Evolutionary conservation across 441 rosid genomes (phyloP), one percentile per base, ranked within the genome.

Genomic region (Adansonia grandidieri): DNA sequence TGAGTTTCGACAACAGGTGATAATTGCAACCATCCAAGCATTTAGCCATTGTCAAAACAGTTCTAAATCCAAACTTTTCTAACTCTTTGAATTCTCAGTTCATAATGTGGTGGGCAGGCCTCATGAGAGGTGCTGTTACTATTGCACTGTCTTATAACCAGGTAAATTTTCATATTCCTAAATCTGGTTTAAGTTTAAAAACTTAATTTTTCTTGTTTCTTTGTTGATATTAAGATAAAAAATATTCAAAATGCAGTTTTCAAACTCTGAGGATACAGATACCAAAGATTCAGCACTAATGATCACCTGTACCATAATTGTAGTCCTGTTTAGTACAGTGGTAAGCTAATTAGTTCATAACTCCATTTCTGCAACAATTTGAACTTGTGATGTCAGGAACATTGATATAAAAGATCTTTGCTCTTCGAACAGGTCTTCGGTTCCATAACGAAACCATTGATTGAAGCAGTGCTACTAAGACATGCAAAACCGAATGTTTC

Each of bases 41-140:
- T 54, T 74, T 53, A 58, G 24, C 73, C 64, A 22, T 67, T 66
- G 40, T 76, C 50, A 42, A 19, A 4, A 65, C 32, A 47, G 14
- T 44, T 76, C 54, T 71, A 2, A 37, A 6, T 37, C 15, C 62
- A 8, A 40, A 28, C 42, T 42, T 66, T 70, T 64, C 88, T 83
- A 73, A 84, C 85, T 45, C 42, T 40, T 79, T 71, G 50, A 67
- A 75, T 77, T 42, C 70, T 69, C 85, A 90, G 93, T 85, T 88
- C 64, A 82, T 86, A 71, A 87, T 89, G 84, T 90, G 94, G 97
- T 92, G 94, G 90, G 94, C 97, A 50, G 93, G 94, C 66, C 80
- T 92, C n/a, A 85, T 89, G 90, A 86, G 94, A 87, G 94, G 94
- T 73, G 93, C 97, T 8, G 91, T 92, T n/a, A 89, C 97, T 1